Percentiles rank a stretch among this genome's conserved stretches.
These are phyloP conservation scores for Euphorbia peplus DNA, from an alignment of 345 rosid genomes.

Conservation along the genomic window DNA sequence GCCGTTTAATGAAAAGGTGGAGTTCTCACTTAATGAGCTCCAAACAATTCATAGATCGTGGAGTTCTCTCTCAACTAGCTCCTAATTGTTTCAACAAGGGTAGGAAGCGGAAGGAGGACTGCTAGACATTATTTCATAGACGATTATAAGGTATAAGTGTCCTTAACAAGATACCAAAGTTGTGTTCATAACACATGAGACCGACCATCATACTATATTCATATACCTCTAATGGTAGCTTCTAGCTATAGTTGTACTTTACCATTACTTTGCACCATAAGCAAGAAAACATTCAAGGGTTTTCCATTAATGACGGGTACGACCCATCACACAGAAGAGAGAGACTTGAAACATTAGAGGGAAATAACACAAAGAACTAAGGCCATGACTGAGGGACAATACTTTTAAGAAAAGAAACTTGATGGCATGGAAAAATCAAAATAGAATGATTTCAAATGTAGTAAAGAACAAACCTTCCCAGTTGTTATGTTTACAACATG, in stretches of 20 bases:
- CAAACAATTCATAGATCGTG: no score
- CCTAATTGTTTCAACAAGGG: no score
- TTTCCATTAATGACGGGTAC: neutral
- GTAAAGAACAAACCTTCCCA: slow-evolving; percentile 60
- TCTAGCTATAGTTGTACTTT: neutral
- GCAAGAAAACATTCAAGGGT: neutral
- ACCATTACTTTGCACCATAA: neutral
- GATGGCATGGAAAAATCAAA: neutral
- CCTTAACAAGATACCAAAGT: no score
- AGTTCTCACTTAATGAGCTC: no score
- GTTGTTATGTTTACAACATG: slow-evolving; percentile 73
- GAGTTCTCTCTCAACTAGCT: no score
- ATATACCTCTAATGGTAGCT: neutral
- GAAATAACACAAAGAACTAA: neutral
- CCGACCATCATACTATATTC: neutral
- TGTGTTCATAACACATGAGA: neutral
- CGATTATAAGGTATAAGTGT: no score
- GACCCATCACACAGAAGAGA: neutral
- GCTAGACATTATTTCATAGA: no score
- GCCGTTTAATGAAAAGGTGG: no score
- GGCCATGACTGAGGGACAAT: neutral
- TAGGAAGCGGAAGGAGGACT: no score
- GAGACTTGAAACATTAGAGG: neutral
- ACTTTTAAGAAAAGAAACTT: neutral
- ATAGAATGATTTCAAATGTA: neutral